A percentile compares a stretch with the other conserved stretches of the same genome.
Evolutionary conservation across 176 grass and related monocot species (phyloP).

Genomic region (Rhynchospora pubera): DNA sequence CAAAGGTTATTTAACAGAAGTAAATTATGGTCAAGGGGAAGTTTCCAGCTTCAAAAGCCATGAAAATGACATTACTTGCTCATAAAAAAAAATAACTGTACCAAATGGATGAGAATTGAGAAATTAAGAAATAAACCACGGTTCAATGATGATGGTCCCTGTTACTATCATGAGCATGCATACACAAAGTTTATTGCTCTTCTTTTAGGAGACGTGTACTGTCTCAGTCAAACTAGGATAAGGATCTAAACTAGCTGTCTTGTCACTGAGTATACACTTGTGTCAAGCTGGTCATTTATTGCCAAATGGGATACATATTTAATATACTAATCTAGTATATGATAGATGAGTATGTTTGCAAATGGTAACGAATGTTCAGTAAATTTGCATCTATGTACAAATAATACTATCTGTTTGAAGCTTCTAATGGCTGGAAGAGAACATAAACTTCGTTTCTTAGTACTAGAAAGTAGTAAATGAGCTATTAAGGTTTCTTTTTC

Average conservation of each 20-base stretch:
- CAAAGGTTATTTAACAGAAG: background rate
- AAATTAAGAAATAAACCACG: background rate
- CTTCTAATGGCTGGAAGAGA: background rate
- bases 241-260: background rate
- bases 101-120: background rate
- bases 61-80: background rate
- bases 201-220: background rate
- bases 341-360: background rate
- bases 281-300: background rate
- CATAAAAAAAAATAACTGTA: background rate
- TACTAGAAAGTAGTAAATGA: no score
- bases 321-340: no score
- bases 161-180: conserved; percentile 15
- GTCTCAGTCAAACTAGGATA: conserved; percentile 1
- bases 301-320: background rate
- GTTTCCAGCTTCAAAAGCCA: background rate
- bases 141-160: conserved; percentile 10
- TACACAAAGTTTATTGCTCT: background rate
- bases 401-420: background rate
- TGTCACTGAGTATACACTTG: no score
- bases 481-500: no score
- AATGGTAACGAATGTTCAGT: background rate
- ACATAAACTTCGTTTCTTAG: background rate
- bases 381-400: background rate
- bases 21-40: background rate